Evolutionary conservation across 2,329 filamentous ascomycete genomes (phyloP), one percentile per base, ranked within the genome.

Genomic region (Zasmidium angulare): DNA sequence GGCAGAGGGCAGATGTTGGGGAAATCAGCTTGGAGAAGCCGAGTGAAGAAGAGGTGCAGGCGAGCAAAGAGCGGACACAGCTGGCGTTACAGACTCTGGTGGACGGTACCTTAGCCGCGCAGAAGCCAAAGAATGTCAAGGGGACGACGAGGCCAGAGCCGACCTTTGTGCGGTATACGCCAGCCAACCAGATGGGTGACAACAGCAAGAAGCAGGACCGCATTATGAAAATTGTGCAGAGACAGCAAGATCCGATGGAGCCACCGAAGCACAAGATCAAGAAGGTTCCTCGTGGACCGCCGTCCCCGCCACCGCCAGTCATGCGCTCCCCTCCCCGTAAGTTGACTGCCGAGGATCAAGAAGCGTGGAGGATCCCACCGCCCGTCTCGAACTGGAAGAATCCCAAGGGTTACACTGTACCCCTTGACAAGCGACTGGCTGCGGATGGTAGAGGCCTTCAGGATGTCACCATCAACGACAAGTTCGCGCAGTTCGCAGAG

Each of bases 361-460:
- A 98, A 75, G 91, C 90, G 60, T 99, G 95, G 95, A 92, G 88
- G 71, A 97, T 91, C 29, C 88, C 88, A 0, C 92, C 93, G 1
- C 90, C 93, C 0, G 88, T 99, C 1, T 96, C 91, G 20, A 98
- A 98, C 76, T 99, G 95, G 95, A 99, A 99, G 84, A 99, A 99
- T 75, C 91, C 93, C 0, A 98, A 98, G 79, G 95, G 95, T 69
- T 99, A 96, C 72, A 99, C 95, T 0, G 91, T 99, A 0, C 91
- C 95, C 0, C 77, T 99, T 53, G 95, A 99, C 75, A 99, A 99
- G 80, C 88, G 95, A 72, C 79, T 99, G 67, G 95, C 95, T 19
- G 93, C 95, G 9, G 93, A 98, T 74, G 95, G 95, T 12, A 85
- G 95, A 69, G 91, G 91, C 0, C 74, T 99, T 63, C 92, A 97